These are phyloP conservation scores for Cylindricascospora bacillispora DNA, from an alignment of 1,139 yeast genomes.

Conservation along the genomic window DNA sequence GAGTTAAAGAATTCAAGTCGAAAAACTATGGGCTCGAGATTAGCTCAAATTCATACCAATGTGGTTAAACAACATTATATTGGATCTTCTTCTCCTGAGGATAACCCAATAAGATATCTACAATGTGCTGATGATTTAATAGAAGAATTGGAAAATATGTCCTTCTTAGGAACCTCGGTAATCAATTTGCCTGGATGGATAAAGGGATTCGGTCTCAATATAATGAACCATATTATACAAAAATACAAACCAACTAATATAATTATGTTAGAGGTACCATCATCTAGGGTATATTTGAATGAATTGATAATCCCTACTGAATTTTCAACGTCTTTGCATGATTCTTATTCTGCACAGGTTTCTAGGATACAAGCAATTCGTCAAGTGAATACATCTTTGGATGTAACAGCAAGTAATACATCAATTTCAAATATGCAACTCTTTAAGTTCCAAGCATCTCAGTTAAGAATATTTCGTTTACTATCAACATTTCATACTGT, in stretches of 20 bases:
- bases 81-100: constrained; percentile 67
- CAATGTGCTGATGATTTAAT: constrained; percentile 35
- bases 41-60: constrained; percentile 15
- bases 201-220: constrained; percentile 71
- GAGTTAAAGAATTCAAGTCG: constrained; percentile 8
- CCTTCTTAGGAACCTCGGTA: constrained; percentile 35
- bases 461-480: constrained; percentile 39
- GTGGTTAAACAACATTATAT: constrained; percentile 35
- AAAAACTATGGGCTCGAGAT: constrained; percentile 16
- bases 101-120: constrained; percentile 49
- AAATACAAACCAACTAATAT: constrained; percentile 43
- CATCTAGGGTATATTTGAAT: constrained; percentile 15
- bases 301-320: constrained; percentile 18
- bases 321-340: constrained; percentile 12
- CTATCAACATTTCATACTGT: constrained; percentile 42
- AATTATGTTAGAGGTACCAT: constrained; percentile 34
- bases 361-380: constrained; percentile 4
- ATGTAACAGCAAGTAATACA: background rate
- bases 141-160: constrained; percentile 21
- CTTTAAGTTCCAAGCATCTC: constrained; percentile 31
- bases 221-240: constrained; percentile 39
- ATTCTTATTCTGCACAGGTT: constrained; percentile 12
- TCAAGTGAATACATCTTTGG: constrained; percentile 1
- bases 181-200: constrained; percentile 92
- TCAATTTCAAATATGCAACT: constrained; percentile 5